Base-by-base conservation (phyloP, 1,284 basidiomycete species). In the Agroathelia rolfsii region DNA sequence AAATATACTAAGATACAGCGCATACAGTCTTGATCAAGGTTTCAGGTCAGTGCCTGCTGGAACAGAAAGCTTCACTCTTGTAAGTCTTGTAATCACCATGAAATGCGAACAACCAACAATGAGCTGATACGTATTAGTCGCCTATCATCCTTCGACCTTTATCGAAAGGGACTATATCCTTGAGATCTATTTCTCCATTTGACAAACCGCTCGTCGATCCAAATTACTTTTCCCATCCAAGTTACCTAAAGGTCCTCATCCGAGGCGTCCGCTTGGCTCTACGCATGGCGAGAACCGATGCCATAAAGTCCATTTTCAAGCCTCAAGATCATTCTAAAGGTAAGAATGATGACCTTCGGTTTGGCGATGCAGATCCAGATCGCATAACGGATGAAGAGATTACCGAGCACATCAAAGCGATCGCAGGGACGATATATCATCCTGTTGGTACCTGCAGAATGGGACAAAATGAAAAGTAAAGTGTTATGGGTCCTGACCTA, bases 401-500 rank as follows among this genome's bases (percentile, higher is more conserved):
- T 18, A 51, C 59, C 21, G 44, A 41, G 3, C 62, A 52, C 32
- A 46, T 64, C 24, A 47, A 51, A 13, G 49, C 46, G 10, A 58
- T 49, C 24, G 43, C 56, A 2, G 50, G 55, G 36, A 59, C 61
- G 1, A 49, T 64, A 12, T 61, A 57, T 40, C 65, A 69, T 39
- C 60, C 64, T 8, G 50, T 59, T 25, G 41, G 54, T 12, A 58
- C 53, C 14, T n/a, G n/a, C n/a, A 45, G 48, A 6, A 64, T 64
- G 48, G 58, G 55, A 5, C 40, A 39, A 12, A 38, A 34, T 8
- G 46, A 46, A 1, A 36, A 38, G 7, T 48, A 46, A 16, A 48
- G 61, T 20, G 70, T 68, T 0, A 58, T 72, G 3, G 61, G 66
- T 34, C 51, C 61, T 1, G 44, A 59, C 36, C 49, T 73, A 30